Conservation (phyloP, 768 basidiomycete species). For the Tulasnella sp. region DNA sequence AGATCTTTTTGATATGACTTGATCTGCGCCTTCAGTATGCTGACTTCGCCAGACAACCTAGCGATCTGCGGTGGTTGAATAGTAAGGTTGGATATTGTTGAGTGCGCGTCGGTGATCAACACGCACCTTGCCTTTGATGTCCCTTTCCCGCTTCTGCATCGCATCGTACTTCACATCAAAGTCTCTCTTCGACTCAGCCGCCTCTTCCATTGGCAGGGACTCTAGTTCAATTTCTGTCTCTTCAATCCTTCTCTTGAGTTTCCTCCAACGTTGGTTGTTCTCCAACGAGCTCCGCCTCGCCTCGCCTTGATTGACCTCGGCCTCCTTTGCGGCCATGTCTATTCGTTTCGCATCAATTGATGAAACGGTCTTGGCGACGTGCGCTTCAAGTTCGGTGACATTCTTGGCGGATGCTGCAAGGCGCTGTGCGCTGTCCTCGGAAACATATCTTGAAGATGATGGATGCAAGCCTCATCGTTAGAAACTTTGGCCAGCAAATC, state of each 20-base stretch:
- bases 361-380: constrained; percentile 34
- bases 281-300: constrained; percentile 58
- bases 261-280: constrained; percentile 73
- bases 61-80: constrained; percentile 52
- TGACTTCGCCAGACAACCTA: constrained; percentile 74
- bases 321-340: constrained; percentile 49
- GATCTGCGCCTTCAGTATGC: constrained; percentile 55
- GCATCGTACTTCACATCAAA: constrained; percentile 71
- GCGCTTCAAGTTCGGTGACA: constrained; percentile 38
- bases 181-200: constrained; percentile 68
- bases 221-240: constrained; percentile 61
- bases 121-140: constrained; percentile 56
- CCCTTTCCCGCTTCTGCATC: constrained; percentile 56
- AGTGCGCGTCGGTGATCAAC: not conserved
- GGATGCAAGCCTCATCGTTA: too few species aligned
- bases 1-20: constrained; percentile 57
- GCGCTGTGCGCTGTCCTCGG: constrained; percentile 49
- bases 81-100: not conserved
- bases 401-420: constrained; percentile 48
- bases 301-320: constrained; percentile 65
- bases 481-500: too few species aligned
- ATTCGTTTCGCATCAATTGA: constrained; percentile 34
- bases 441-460: constrained; percentile 49
- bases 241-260: constrained; percentile 52
- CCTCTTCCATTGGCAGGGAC: constrained; percentile 69